Percentiles rank a stretch among this genome's conserved stretches.
Evolutionary conservation across 2,329 filamentous ascomycete genomes (phyloP).

Genomic region (Ascochyta lentis): DNA sequence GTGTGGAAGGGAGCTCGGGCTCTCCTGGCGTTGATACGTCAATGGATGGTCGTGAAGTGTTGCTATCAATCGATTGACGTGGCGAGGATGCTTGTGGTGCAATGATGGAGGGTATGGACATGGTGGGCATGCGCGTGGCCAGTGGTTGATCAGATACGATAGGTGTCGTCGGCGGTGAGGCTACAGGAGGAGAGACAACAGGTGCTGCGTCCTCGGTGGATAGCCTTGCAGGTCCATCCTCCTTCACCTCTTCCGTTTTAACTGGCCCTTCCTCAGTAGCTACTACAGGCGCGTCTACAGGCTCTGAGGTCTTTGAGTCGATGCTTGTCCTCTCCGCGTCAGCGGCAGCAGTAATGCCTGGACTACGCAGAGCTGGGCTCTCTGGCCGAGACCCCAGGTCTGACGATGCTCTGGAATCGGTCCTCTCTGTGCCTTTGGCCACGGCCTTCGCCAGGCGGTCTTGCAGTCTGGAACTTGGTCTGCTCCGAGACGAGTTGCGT

Average conservation of each 20-base stretch:
- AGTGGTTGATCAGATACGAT: conserved; percentile 48
- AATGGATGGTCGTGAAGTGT: conserved; percentile 38
- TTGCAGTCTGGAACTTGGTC: conserved; percentile 82
- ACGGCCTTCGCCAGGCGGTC: conserved; percentile 89
- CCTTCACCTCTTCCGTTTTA: conserved; percentile 20
- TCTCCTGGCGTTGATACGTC: conserved; percentile 40
- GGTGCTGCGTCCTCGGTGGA: conserved; percentile 35
- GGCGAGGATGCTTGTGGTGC: conserved; percentile 38
- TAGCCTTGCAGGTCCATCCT: conserved; percentile 26
- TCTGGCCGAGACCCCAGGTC: conserved; percentile 60
- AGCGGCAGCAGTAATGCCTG: conserved; percentile 20
- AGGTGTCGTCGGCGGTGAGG: conserved; percentile 23
- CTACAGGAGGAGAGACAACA: conserved; percentile 8
- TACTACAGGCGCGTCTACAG: conserved; percentile 21
- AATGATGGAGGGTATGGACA: conserved; percentile 44
- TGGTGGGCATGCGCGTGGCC: conserved; percentile 34
- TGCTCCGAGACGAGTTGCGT: conserved; percentile 69
- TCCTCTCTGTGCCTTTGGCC: conserved; percentile 70
- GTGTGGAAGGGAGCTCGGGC: conserved; percentile 36
- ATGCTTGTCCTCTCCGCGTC: conserved; percentile 55
- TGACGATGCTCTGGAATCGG: conserved; percentile 56
- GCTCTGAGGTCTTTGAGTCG: conserved; percentile 50
- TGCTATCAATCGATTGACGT: conserved; percentile 45
- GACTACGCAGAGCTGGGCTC: conserved; percentile 56
- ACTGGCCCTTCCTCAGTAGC: conserved; percentile 22